Base-by-base conservation (phyloP, 2,329 filamentous ascomycete species). In the Trichoderma guizhouense region DNA sequence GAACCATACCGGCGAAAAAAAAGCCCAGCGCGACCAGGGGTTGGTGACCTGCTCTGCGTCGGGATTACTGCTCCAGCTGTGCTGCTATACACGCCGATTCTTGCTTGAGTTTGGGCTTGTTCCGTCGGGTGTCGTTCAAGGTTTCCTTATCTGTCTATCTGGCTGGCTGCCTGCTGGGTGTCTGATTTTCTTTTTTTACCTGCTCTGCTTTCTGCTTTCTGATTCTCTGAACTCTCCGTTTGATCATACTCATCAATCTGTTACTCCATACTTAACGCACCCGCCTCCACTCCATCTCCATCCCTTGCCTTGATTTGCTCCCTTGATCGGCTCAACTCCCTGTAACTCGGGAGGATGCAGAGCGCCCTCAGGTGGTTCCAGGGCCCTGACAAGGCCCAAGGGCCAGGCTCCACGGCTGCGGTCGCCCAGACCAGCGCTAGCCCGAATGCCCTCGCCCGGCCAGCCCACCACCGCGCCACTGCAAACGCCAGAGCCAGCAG, bases 281-380 rank as follows among this genome's bases (percentile, higher is more conserved):
- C 43, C 18, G n/a, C 43, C 43, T 47, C 43, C 57, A 24, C 36
- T 43, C 24, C 53, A 14, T 32, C 28, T 14, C 15, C 18, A 9
- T 32, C 15, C 43, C 43, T 47, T 18, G 18, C 55, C 55, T 58
- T 30, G 28, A 28, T 58, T 30, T 30, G 26, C 55, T 30, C 28
- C 26, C 26, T 30, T 30, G 26, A 28, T 58, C 28, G 43, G 63
- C 47, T 34, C 28, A 14, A 14, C 57, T 60, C 28, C 57, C 57
- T 53, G 51, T 51, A 71, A 57, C 34, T 28, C 34, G 51, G 58
- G 58, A 74, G 69, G 53, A 76, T 76, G 76, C 73, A 73, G 61
- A 76, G 71, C 72, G 72, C 75, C 63, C 64, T 78, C 73, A 75
- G 66, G 66, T 78, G 78, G 79, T 76, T 78, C 73, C 77, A 79